Evolutionary conservation across 345 rosid species (phyloP).

Genomic region (Anastatica hierochuntica): DNA sequence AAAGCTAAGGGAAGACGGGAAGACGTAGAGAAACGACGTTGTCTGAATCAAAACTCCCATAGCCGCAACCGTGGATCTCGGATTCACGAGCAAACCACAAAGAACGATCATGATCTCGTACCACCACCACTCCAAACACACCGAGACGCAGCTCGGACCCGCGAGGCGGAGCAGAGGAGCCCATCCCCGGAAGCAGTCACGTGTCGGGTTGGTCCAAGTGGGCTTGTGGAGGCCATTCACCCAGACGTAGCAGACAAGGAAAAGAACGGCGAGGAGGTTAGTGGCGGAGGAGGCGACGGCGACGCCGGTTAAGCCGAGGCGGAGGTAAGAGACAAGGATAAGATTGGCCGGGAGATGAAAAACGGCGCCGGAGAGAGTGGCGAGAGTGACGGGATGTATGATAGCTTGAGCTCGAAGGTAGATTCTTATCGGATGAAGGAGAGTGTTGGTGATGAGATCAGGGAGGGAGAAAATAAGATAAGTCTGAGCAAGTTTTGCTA

Average conservation of each 20-base stretch:
- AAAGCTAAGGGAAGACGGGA: slow-evolving; percentile 75
- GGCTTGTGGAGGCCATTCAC: slow-evolving; percentile 45
- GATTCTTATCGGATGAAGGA: slow-evolving; percentile 83
- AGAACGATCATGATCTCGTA: slow-evolving; percentile 73
- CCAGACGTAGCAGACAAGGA: slow-evolving; percentile 45
- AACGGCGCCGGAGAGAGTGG: slow-evolving; percentile 55
- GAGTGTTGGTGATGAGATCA: slow-evolving; percentile 65
- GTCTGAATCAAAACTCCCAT: slow-evolving; percentile 75
- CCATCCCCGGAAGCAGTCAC: slow-evolving; percentile 75
- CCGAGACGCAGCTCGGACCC: slow-evolving; percentile 91
- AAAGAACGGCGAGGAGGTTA: slow-evolving; percentile 39
- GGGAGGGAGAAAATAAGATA: slow-evolving; percentile 66
- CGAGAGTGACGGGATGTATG: slow-evolving; percentile 61
- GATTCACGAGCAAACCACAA: slow-evolving; percentile 61
- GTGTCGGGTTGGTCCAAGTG: slow-evolving; percentile 55
- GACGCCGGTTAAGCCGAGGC: slow-evolving; percentile 60
- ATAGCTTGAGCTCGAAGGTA: slow-evolving; percentile 93
- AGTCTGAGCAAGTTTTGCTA: slow-evolving; percentile 49
- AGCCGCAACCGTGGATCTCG: slow-evolving; percentile 85
- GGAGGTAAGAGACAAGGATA: slow-evolving; percentile 39
- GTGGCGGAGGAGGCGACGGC: slow-evolving; percentile 60
- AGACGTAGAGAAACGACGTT: slow-evolving; percentile 74
- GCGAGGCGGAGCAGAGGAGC: slow-evolving; percentile 62
- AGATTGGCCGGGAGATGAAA: slow-evolving; percentile 57
- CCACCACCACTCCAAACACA: slow-evolving; percentile 98